These are phyloP conservation scores for Tulasnella sp. DNA, from an alignment of 768 basidiomycete genomes.

Conservation along the genomic window DNA sequence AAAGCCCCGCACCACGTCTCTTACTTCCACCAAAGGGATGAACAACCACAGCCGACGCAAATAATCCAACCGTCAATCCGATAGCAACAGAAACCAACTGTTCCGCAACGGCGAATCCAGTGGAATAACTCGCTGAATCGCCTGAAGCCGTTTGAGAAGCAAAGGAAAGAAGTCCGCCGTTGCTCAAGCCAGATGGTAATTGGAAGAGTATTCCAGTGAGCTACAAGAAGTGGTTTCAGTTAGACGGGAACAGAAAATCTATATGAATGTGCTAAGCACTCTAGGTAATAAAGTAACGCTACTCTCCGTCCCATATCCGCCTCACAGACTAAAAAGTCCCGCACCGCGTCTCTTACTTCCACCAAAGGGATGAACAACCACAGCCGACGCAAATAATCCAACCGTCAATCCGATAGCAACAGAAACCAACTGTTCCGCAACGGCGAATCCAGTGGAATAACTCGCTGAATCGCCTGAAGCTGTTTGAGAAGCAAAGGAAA, in stretches of 20 bases:
- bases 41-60: constrained; percentile 52
- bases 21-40: constrained; percentile 32
- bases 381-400: constrained; percentile 58
- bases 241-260: too few species aligned
- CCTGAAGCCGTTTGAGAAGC: constrained; percentile 29
- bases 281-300: too few species aligned
- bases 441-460: constrained; percentile 59
- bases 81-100: constrained; percentile 67
- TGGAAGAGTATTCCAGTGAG: constrained; percentile 77
- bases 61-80: constrained; percentile 67
- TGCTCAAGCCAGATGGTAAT: constrained; percentile 68
- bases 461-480: constrained; percentile 26
- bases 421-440: constrained; percentile 60
- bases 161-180: constrained; percentile 65
- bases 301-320: not conserved
- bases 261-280: too few species aligned
- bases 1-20: constrained; percentile 11
- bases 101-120: constrained; percentile 61
- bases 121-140: constrained; percentile 38
- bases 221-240: constrained; percentile 21
- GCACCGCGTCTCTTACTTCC: constrained; percentile 6
- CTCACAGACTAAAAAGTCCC: constrained; percentile 14
- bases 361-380: constrained; percentile 46
- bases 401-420: constrained; percentile 72
- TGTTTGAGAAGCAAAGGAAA: constrained; percentile 45